These are phyloP conservation scores for Leccinum aurantiacum DNA, from an alignment of 768 basidiomycete genomes.

Conservation along the genomic window DNA sequence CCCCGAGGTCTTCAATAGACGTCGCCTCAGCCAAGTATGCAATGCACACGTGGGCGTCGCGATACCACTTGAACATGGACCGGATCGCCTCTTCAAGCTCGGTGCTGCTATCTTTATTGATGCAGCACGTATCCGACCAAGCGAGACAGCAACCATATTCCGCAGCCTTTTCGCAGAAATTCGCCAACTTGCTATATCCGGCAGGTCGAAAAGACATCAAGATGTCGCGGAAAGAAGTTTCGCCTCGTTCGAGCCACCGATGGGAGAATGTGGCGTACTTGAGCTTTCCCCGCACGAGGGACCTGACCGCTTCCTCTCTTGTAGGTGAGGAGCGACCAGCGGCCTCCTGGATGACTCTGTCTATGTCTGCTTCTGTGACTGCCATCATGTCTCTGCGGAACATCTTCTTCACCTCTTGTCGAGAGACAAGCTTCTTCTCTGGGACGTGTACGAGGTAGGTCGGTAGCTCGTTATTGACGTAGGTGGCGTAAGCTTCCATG, in stretches of 20 bases:
- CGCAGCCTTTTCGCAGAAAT: conserved; percentile 28
- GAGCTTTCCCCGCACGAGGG: conserved; percentile 23
- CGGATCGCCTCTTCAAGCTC: conserved; percentile 36
- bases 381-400: conserved; percentile 28
- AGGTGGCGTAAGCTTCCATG: conserved; percentile 20
- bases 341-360: conserved; percentile 17
- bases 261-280: conserved; percentile 33
- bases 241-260: conserved; percentile 31
- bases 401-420: conserved; percentile 32
- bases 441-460: conserved; percentile 30
- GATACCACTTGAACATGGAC: conserved; percentile 37
- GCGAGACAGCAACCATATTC: conserved; percentile 30
- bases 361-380: conserved; percentile 27
- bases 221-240: conserved; percentile 31
- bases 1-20: conserved; percentile 25
- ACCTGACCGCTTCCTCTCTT: conserved; percentile 27
- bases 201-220: conserved; percentile 29
- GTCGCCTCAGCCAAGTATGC: conserved; percentile 34
- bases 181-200: conserved; percentile 27
- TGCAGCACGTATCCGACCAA: conserved; percentile 38
- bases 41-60: conserved; percentile 30
- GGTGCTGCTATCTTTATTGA: conserved; percentile 36
- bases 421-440: conserved; percentile 27
- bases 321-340: conserved; percentile 26
- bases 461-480: conserved; percentile 32